Base-by-base conservation (phyloP, 805 yeast genomes). In the Pichia cabralensis region DNA sequence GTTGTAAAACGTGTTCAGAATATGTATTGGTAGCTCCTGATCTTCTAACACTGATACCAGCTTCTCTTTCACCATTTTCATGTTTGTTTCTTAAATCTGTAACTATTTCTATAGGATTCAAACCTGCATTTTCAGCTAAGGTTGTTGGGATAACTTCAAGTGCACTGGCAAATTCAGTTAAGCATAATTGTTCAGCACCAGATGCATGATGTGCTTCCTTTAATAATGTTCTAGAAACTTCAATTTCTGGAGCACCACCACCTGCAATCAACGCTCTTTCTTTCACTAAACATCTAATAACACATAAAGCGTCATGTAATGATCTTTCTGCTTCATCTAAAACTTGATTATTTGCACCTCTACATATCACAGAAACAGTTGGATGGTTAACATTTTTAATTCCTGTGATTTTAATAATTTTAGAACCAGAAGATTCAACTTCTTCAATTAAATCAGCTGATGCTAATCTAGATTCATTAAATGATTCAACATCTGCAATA, bases 201-300 rank as follows among this genome's bases (percentile, higher is more conserved):
- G 82, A 71, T 45, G 80, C 65, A 34, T 72, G 63, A 44, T 76
- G 69, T 21, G 94, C 69, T 56, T 85, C 94, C 46, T 74, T 76
- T 47, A 71, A 64, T 45, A 86, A 62, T 11, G 72, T 71, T 43
- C 89, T 74, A 9, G 95, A 75, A 7, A 84, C 78, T 64, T 88
- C 96, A 45, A 86, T 76, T 61, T 86, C 96, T 30, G 97, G 95
- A 6, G 98, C 97, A 50, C 97, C 98, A 44, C 98, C 99, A 49
- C 99, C 99, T 11, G 97, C 96, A 62, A 92, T 86, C 53, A 82
- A 65, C 1, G 88, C 95, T 52, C 73, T 80, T 56, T 83, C 85
- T 54, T 85, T 84, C 19, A 86, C 95, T 36, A 85, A 66, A 61
- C 95, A 81, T 56, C 94, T 65, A 43, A 80, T 68, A 36, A 89